Conservation (phyloP, 345 rosid species). For the Eucalyptus tenuipes region DNA sequence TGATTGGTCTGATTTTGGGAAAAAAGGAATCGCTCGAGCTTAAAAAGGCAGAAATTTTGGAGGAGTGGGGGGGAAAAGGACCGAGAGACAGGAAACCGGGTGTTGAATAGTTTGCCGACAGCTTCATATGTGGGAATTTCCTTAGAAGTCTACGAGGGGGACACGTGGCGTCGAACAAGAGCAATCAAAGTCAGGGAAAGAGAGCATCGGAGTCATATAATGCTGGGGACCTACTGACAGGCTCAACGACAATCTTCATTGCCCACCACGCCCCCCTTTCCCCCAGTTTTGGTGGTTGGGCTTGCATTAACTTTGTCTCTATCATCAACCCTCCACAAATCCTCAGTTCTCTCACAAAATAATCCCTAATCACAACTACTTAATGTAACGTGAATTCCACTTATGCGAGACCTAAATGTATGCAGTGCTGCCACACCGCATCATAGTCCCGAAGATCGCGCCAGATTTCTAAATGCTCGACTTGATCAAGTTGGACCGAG, state of each 20-base stretch:
- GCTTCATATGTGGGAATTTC: not conserved
- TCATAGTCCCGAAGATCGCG: accelerated
- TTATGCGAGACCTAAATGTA: not conserved
- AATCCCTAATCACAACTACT: not conserved
- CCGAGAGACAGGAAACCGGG: not conserved
- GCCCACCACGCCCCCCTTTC: not conserved
- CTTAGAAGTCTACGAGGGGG: not conserved
- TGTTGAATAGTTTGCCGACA: not conserved
- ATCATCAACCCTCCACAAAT: not conserved
- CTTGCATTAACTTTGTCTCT: not conserved
- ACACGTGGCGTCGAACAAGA: not conserved
- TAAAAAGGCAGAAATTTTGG: not conserved
- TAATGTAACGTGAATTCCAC: not conserved
- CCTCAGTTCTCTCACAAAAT: not conserved
- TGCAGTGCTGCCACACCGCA: too few species aligned
- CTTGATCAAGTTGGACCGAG: not conserved
- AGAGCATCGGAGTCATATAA: not conserved
- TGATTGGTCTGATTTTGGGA: not conserved
- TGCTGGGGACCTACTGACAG: not conserved
- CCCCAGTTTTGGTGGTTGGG: not conserved
- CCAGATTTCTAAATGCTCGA: not conserved
- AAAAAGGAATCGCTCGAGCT: not conserved
- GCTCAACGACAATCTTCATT: not conserved
- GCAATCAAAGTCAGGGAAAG: not conserved
- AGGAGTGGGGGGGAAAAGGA: not conserved